Conservation (phyloP, 1,284 basidiomycete genomes). For the Meripilus lineatus region DNA sequence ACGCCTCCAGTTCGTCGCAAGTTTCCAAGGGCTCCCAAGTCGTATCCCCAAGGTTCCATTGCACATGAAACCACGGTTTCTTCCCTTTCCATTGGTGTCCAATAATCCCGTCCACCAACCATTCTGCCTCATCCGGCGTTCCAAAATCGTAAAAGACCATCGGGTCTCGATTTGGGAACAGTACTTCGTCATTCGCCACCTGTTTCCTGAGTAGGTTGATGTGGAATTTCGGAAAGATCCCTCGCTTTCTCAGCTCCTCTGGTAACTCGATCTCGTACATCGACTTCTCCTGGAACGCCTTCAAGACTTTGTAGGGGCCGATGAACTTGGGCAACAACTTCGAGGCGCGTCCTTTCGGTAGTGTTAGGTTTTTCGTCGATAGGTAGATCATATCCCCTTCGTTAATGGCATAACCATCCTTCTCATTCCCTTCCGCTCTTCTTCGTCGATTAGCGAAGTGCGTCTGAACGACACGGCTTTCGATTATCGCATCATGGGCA, state of each 20-base stretch:
- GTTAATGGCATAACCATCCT: constrained; percentile 2
- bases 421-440: constrained; percentile 8
- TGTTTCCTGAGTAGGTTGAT: constrained; percentile 15
- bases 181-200: constrained; percentile 15
- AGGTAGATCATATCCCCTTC: constrained; percentile 27
- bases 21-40: too few species aligned
- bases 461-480: constrained; percentile 18
- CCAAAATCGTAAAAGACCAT: constrained; percentile 24
- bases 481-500: constrained; percentile 26
- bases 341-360: constrained; percentile 27
- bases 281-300: constrained; percentile 12
- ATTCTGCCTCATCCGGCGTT: constrained; percentile 11
- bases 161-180: too few species aligned
- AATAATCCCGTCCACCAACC: too few species aligned
- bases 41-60: constrained; percentile 31
- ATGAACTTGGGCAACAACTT: constrained; percentile 31
- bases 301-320: constrained; percentile 25
- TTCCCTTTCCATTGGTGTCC: constrained; percentile 24
- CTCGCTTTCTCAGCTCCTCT: too few species aligned
- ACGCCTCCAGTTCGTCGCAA: too few species aligned
- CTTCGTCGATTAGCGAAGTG: constrained; percentile 23
- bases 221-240: constrained; percentile 23
- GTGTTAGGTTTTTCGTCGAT: constrained; percentile 27
- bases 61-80: constrained; percentile 23
- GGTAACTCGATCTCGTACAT: constrained; percentile 25